Evolutionary conservation across 2,329 filamentous ascomycete genomes (phyloP).

Genomic region (Ramularia endophylla): DNA sequence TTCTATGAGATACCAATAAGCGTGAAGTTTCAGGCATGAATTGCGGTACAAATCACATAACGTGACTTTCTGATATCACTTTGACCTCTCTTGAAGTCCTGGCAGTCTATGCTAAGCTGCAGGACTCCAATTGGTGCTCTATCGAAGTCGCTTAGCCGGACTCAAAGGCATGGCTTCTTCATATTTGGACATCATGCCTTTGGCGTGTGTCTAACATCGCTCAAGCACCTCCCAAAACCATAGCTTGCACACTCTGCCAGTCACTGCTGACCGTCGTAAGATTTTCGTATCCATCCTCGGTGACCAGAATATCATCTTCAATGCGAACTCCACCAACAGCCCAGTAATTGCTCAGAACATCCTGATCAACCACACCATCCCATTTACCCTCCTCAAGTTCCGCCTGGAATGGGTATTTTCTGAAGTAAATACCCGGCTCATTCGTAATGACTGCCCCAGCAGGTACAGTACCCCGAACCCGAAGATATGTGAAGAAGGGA

Average conservation of each 20-base stretch:
- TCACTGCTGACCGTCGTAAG: slow-evolving; percentile 68
- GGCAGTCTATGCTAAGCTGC: no score
- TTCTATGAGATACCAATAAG: no score
- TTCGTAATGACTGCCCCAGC: slow-evolving; percentile 79
- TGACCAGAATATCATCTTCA: slow-evolving; percentile 81
- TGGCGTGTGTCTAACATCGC: background rate
- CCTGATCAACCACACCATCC: slow-evolving; percentile 58
- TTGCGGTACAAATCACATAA: no score
- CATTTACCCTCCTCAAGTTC: slow-evolving; percentile 59
- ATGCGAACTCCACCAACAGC: slow-evolving; percentile 83
- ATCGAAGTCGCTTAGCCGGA: background rate
- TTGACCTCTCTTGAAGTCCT: no score
- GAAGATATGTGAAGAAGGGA: slow-evolving; percentile 77
- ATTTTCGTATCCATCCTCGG: slow-evolving; percentile 72
- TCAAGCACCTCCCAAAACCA: slow-evolving; percentile 10
- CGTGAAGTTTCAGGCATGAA: no score
- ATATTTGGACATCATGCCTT: background rate
- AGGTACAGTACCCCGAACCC: slow-evolving; percentile 52
- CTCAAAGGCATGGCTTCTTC: background rate
- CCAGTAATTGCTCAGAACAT: slow-evolving; percentile 64
- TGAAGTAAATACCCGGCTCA: slow-evolving; percentile 85
- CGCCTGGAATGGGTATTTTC: slow-evolving; percentile 64
- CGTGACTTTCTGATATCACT: no score
- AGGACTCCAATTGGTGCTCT: no score
- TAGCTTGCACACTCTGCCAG: slow-evolving; percentile 35